Evolutionary conservation across 352 stramenopile species (phyloP), one percentile per base, ranked within the genome.

Genomic region (Pythium diclinum): DNA sequence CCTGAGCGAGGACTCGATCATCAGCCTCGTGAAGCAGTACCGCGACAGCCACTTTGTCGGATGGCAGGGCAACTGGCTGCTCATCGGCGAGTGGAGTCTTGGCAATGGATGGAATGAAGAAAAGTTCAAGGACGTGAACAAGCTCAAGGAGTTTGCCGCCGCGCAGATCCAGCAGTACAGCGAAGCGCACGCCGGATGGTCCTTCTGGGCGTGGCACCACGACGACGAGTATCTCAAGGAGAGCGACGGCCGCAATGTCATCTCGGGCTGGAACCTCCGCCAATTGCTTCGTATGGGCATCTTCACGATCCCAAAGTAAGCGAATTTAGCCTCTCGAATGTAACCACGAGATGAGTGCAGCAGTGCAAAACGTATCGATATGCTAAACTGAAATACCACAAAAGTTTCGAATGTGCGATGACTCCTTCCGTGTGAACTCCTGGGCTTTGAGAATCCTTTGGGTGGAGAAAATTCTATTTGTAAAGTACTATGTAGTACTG

Each of bases 81-180:
- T 82, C 62, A 46, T 88, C 42, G 81, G 78, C 13, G 77, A 89
- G 59, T 88, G 81, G 77, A 82, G 71, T 52, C 69, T 88, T 17
- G 42, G 42, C 16, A 49, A 49, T 16, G 42, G 42, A 21, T 25
- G 10, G 5, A 49, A 25, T 17, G 42, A 49, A 25, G 42, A 49
- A 5, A 49, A 28, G 42, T 49, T 84, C 60, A 56, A 71, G 10
- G 72, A 78, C 34, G 34, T 52, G 9, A 59, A 59, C n/a, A 51
- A 69, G n/a, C 73, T 80, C 32, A 67, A 61, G 17, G 52, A 65
- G 19, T 76, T 85, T 36, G 73, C 67, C 0, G n/a, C 54, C 3
- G 61, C 63, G 11, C 76, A 85, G 33, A 54, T 85, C 9, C 53
- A 73, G 9, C 67, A 72, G 33, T 76, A 49, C 49, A 30, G 32